Evolutionary conservation across 1,284 basidiomycete species (phyloP), one percentile per base, ranked within the genome.

Genomic region (Filobasidium uniguttulatum): DNA sequence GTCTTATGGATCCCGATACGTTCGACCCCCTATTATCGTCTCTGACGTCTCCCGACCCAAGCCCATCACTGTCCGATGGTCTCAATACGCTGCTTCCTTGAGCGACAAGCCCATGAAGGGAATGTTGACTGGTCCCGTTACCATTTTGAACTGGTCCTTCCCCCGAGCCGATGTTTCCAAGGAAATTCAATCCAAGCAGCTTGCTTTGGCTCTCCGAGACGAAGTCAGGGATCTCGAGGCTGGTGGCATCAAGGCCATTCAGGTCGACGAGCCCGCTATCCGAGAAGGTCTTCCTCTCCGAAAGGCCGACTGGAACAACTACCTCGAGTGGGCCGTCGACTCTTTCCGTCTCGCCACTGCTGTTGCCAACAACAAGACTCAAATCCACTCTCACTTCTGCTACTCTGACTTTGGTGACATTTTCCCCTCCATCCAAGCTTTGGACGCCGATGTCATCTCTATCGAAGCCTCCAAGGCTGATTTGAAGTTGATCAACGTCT

Each of bases 121-220:
- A 62, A 98, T 98, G 94, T 47, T 55, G 41, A 53, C 56, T 23
- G 51, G 53, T 49, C 54, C 50, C 35, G 58, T 57, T 37, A 59
- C 57, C 56, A 96, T 98, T 73, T 81, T 98, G 71, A 97, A 97
- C 80, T 98, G 94, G 94, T 98, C 94, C 37, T 99, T 98, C 93
- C 94, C 94, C 64, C 93, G 94, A 74, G 89, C 88, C 60, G 94
- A 99, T 71, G 84, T 98, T 63, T 80, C 85, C 55, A 87, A 88
- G 71, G 94, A 98, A 74, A 71, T 93, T 57, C 94, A 99, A 76
- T 90, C 89, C 69, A 90, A 91, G 77, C 94, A 99, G 73, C 83
- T 99, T 62, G 94, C 94, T 52, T 80, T 99, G 57, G 85, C 94
- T 55, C 87, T 99, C 65, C 91, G 94, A 62, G 94, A 98, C 67